Evolutionary conservation across 768 basidiomycete genomes (phyloP).

Genomic region (Suillus clintonianus): DNA sequence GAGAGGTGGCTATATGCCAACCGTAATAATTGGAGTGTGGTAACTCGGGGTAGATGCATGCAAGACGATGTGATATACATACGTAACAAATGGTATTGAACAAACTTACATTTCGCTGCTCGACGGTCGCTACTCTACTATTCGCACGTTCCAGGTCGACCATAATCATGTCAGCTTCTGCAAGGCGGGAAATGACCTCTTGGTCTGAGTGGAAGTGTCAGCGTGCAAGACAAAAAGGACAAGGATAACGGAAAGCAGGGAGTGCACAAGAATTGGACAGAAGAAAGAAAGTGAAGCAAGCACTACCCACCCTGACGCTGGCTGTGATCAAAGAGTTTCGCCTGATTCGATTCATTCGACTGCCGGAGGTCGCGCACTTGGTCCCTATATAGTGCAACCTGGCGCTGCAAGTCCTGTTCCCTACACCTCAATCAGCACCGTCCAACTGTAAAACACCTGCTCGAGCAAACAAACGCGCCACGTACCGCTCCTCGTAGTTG

Average conservation of each 20-base stretch:
- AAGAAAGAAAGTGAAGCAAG: background rate
- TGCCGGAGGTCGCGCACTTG: slow-evolving; percentile 89
- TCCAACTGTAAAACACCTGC: background rate
- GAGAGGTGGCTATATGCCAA: background rate
- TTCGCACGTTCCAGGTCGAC: slow-evolving; percentile 96
- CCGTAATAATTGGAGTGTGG: too few relatives aligned
- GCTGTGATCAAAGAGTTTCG: slow-evolving; percentile 87
- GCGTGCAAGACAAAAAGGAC: background rate
- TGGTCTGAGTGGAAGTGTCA: slow-evolving; percentile 57
- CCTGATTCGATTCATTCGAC: slow-evolving; percentile 91
- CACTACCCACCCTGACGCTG: slow-evolving; percentile 77
- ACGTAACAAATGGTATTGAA: background rate
- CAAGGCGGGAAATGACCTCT: slow-evolving; percentile 85
- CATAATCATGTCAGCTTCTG: slow-evolving; percentile 93
- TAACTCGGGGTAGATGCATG: background rate
- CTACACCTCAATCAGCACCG: slow-evolving; percentile 39
- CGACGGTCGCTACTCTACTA: slow-evolving; percentile 87
- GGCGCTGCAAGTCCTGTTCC: slow-evolving; percentile 92
- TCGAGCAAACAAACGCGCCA: slow-evolving; percentile 1
- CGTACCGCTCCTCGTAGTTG: slow-evolving; percentile 94
- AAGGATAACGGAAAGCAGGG: background rate
- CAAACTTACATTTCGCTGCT: slow-evolving; percentile 80
- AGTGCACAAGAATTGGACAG: background rate
- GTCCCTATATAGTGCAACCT: slow-evolving; percentile 81
- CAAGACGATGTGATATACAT: background rate